Percentiles rank a stretch among this genome's conserved stretches.
These are phyloP conservation scores for Plasmodium relictum DNA, from an alignment of 169 alveolate genomes.

Conservation along the genomic window DNA sequence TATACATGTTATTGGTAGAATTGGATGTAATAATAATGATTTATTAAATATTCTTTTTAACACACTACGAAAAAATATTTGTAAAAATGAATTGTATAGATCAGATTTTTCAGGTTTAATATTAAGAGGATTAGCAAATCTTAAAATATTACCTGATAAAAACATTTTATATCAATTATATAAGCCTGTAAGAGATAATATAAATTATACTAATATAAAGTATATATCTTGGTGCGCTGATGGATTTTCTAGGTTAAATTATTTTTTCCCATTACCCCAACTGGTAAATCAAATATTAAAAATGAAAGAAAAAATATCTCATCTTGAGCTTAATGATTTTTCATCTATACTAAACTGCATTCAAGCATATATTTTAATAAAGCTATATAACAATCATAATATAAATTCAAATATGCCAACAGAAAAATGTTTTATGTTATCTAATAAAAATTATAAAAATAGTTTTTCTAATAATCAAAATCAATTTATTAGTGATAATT, in stretches of 20 bases:
- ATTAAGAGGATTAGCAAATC: slow-evolving; percentile 82
- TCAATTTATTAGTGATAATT: no score
- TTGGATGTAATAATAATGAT: slow-evolving; percentile 81
- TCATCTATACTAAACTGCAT: slow-evolving; percentile 81
- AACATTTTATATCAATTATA: slow-evolving; percentile 78
- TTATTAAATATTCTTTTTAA: slow-evolving; percentile 78
- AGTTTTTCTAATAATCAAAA: neutral
- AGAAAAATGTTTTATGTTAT: neutral
- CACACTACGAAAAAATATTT: slow-evolving; percentile 72
- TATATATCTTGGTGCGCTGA: slow-evolving; percentile 86
- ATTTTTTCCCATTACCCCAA: slow-evolving; percentile 78
- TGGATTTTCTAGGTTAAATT: slow-evolving; percentile 80
- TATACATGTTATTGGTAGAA: slow-evolving; percentile 85
- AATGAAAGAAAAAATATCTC: slow-evolving; percentile 79
- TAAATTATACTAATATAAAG: slow-evolving; percentile 82
- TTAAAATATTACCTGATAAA: slow-evolving; percentile 82
- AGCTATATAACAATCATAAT: slow-evolving; percentile 20
- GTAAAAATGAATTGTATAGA: slow-evolving; percentile 80
- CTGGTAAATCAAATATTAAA: slow-evolving; percentile 82
- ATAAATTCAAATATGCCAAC: neutral
- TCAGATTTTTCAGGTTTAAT: slow-evolving; percentile 83
- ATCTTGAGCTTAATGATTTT: slow-evolving; percentile 85
- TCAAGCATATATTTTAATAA: slow-evolving; percentile 81
- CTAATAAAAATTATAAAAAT: slow-evolving; percentile 32
- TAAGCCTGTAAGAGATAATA: slow-evolving; percentile 78